Conservation (phyloP, 2,329 filamentous ascomycete genomes). For the Biscogniauxia marginata region DNA sequence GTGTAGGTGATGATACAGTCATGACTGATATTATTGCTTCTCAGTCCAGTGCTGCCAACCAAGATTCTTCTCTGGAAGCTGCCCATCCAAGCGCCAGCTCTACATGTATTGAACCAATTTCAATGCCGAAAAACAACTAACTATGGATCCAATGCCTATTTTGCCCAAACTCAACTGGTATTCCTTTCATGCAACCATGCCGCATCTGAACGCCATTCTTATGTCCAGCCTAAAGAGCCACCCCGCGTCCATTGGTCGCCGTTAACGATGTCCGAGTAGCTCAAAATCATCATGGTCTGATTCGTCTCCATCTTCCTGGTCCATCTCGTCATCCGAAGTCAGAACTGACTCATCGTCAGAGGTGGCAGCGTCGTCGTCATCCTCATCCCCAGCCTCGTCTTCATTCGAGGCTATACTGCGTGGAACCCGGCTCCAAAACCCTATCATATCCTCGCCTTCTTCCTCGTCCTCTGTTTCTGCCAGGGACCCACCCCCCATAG, state of each 20-base stretch:
- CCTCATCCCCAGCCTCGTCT: constrained; percentile 36
- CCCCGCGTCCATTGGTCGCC: constrained; percentile 13
- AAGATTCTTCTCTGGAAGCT: neutral
- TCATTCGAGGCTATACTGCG: constrained; percentile 35
- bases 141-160: constrained; percentile 9
- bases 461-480: constrained; percentile 40
- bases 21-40: neutral
- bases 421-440: constrained; percentile 55
- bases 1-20: neutral
- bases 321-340: constrained; percentile 41
- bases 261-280: constrained; percentile 33
- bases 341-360: constrained; percentile 26
- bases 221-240: constrained; percentile 21
- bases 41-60: neutral
- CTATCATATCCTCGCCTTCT: constrained; percentile 55
- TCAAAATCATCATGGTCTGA: constrained; percentile 44
- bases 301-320: constrained; percentile 49
- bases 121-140: neutral
- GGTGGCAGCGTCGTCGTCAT: constrained; percentile 24
- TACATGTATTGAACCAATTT: neutral
- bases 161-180: constrained; percentile 20
- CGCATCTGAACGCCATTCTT: constrained; percentile 27
- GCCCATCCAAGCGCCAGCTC: neutral
- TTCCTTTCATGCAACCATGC: constrained; percentile 24
- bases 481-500: constrained; percentile 17